Percentiles rank a stretch among this genome's conserved stretches.
Conservation (phyloP, 176 grass and related monocot species). For the Ampelocalamus luodianensis region DNA sequence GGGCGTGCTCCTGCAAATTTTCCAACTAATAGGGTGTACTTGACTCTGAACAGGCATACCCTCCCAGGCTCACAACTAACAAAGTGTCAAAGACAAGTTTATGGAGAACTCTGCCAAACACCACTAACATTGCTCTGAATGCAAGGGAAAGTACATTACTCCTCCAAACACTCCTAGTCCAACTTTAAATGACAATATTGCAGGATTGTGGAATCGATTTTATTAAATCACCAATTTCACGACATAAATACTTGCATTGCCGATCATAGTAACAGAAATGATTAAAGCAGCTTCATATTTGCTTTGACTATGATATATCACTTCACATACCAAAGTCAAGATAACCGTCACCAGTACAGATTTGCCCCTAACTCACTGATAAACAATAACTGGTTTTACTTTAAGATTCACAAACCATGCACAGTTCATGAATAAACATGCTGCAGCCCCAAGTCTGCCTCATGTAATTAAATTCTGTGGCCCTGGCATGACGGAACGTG, state of each 20-base stretch:
- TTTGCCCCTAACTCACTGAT: neutral
- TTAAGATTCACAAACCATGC: neutral
- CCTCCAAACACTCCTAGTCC: neutral
- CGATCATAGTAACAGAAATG: neutral
- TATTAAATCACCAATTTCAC: slow-evolving; percentile 16
- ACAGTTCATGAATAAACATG: no score
- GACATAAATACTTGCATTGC: neutral
- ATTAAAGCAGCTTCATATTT: neutral
- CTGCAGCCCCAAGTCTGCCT: no score
- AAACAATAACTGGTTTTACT: neutral
- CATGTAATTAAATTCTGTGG: no score
- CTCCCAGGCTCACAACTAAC: neutral
- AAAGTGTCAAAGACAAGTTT: neutral
- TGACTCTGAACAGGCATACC: neutral
- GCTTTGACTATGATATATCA: slow-evolving; percentile 1
- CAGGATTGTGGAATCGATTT: neutral
- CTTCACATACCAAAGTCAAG: neutral
- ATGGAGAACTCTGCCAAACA: neutral
- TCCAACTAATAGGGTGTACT: neutral
- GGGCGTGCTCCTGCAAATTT: neutral
- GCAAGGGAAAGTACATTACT: neutral
- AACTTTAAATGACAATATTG: neutral
- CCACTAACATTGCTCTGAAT: slow-evolving; percentile 5
- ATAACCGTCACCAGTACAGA: neutral
- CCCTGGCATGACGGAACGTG: no score